Evolutionary conservation across 2,329 filamentous ascomycete species (phyloP).

Genomic region (Aspergillus vadensis): DNA sequence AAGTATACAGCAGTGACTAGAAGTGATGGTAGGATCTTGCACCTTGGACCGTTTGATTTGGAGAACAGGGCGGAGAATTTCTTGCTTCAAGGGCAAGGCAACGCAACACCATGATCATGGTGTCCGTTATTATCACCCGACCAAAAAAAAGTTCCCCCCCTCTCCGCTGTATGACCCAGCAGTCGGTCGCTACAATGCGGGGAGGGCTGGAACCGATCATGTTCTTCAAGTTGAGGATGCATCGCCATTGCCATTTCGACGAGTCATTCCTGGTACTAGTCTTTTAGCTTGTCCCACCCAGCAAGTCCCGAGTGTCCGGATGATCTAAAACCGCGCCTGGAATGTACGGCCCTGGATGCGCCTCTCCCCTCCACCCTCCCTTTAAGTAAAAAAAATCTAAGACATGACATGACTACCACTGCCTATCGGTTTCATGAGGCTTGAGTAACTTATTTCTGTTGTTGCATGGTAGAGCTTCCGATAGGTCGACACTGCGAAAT

Average conservation of each 20-base stretch:
- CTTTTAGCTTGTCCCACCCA: slow-evolving; percentile 21
- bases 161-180: not conserved
- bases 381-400: not conserved
- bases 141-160: not conserved
- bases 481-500: not conserved
- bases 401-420: slow-evolving; percentile 10
- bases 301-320: slow-evolving; percentile 24
- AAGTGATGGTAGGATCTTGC: no score
- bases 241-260: slow-evolving; percentile 11
- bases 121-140: not conserved
- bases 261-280: slow-evolving; percentile 11
- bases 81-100: not conserved
- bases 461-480: not conserved
- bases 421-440: slow-evolving; percentile 5
- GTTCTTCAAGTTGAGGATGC: slow-evolving; percentile 17
- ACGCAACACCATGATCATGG: not conserved
- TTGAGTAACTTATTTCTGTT: not conserved
- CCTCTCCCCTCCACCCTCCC: not conserved
- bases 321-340: slow-evolving; percentile 26
- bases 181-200: not conserved
- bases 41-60: not conserved
- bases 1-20: no score
- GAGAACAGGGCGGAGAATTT: not conserved
- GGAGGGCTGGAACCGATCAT: slow-evolving; percentile 5
- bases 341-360: slow-evolving; percentile 10